phyloP scores from a whole-genome alignment of 31 red algal species.

The Asparagopsis taxiformis region DNA sequence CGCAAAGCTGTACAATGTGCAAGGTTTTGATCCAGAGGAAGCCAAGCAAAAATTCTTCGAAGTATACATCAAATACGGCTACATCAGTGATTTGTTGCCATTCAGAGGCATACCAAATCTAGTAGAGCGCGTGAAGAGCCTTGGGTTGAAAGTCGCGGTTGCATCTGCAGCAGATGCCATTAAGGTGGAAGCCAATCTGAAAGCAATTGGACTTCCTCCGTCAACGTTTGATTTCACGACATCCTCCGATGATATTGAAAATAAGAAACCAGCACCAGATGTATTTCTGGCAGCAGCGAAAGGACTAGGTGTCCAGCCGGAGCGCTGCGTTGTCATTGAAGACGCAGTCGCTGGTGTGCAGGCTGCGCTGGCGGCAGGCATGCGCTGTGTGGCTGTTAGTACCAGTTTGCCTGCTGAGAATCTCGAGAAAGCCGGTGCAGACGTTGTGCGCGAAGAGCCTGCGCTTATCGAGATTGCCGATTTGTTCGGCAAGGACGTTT shows the following conservation, averaged over 20 bases:
- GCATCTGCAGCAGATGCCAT: conserved; percentile 79
- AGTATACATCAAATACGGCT: conserved; percentile 62
- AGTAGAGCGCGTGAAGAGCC: conserved; percentile 34
- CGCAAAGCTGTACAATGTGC: conserved; percentile 56
- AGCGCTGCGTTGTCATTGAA: conserved; percentile 81
- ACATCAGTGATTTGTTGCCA: conserved; percentile 32
- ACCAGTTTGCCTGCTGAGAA: conserved; percentile 31
- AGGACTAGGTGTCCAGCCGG: conserved; percentile 28
- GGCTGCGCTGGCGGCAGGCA: conserved; percentile 81
- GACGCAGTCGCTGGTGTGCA: conserved; percentile 81
- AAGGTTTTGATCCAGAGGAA: conserved; percentile 47
- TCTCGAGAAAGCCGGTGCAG: conserved; percentile 39
- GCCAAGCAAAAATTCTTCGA: conserved; percentile 81
- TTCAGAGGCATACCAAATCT: conserved; percentile 68
- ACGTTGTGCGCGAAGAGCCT: conserved; percentile 59
- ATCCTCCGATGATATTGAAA: conserved; percentile 54
- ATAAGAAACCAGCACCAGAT: conserved; percentile 94
- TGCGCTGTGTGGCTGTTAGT: conserved; percentile 71
- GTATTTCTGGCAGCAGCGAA: conserved; percentile 69
- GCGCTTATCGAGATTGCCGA: conserved; percentile 53
- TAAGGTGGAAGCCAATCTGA: conserved; percentile 84
- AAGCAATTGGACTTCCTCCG: conserved; percentile 56
- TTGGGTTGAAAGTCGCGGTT: conserved; percentile 73
- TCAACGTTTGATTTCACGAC: conserved; percentile 45
- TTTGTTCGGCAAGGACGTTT: conserved; percentile 38